Evolutionary conservation across 2,329 filamentous ascomycete genomes (phyloP), one percentile per base, ranked within the genome.

Genomic region (Fusarium odoratissimum): DNA sequence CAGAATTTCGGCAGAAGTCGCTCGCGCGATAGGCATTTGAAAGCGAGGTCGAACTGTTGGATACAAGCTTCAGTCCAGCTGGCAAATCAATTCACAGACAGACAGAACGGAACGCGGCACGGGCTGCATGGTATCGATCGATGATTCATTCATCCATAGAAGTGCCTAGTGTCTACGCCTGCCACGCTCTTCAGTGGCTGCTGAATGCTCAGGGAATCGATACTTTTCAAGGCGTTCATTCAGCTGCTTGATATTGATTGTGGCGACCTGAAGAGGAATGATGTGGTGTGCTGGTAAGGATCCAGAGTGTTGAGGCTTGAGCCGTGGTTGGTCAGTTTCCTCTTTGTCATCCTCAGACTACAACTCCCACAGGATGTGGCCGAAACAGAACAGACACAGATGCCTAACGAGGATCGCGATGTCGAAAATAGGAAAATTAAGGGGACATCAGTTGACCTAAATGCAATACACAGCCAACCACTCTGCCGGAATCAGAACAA

Each of bases 1-100:
- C 71, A 64, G 58, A 55, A 62, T 56, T 76, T 65, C 42, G 52
- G 60, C 60, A 70, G 67, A 70, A 67, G 64, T 75, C 37, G 63
- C 56, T 57, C 57, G 45, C 30, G 31, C 44, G 38, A 66, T 61
- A 73, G 52, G 48, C 35, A 45, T 31, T 56, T 54, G 42, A 37
- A 52, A 51, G 25, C 51, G 52, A 58, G 19, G 56, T 48, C 40
- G 37, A 31, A 30, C 35, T 21, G 46, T 31, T 45, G 25, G 45
- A 46, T 16, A 49, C 40, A 46, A n/a, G 40, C 21, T 30, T 25
- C 64, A 51, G 42, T 23, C 54, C 49, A 51, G 33, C 23, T 68
- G 54, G 60, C 56, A 60, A 69, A 58, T 56, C 61, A 76, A 65
- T 74, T 46, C 25, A 70, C 28, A 49, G 28, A 30, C 30, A 35